These are phyloP conservation scores for Xanthoparmelia taractica DNA, from an alignment of 495 filamentous ascomycete genomes.

Conservation along the genomic window DNA sequence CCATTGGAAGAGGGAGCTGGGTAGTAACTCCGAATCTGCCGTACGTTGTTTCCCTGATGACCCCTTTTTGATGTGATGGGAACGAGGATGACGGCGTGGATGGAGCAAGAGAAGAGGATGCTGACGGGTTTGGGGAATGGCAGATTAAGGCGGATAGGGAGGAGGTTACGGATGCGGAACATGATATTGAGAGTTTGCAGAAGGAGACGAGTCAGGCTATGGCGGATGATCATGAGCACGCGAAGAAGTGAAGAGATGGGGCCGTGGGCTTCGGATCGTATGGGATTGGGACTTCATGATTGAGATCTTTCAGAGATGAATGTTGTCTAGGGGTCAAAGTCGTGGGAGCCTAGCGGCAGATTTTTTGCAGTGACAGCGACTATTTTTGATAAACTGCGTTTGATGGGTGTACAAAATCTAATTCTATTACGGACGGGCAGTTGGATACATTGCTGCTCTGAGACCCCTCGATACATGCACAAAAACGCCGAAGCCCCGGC, in stretches of 20 bases:
- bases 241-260: conserved; percentile 13
- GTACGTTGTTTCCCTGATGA: conserved; percentile 38
- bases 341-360: not conserved
- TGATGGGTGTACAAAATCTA: not conserved
- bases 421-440: not conserved
- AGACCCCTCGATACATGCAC: not conserved
- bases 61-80: not conserved
- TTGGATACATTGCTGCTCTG: not conserved
- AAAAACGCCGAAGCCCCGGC: not conserved
- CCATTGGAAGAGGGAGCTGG: conserved; percentile 74
- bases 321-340: not conserved
- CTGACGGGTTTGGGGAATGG: not conserved
- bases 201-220: conserved; percentile 35
- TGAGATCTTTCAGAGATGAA: not conserved
- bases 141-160: conserved; percentile 60
- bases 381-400: not conserved
- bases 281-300: not conserved
- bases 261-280: not conserved
- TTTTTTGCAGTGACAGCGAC: not conserved
- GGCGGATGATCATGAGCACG: conserved; percentile 21
- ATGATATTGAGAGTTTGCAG: conserved; percentile 46
- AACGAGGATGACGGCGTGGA: not conserved
- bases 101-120: not conserved
- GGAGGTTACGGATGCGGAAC: conserved; percentile 39
- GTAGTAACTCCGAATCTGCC: conserved; percentile 71